phyloP scores from a whole-genome alignment of 2,329 filamentous ascomycete genomes.

The Phialemoniopsis sp. region DNA sequence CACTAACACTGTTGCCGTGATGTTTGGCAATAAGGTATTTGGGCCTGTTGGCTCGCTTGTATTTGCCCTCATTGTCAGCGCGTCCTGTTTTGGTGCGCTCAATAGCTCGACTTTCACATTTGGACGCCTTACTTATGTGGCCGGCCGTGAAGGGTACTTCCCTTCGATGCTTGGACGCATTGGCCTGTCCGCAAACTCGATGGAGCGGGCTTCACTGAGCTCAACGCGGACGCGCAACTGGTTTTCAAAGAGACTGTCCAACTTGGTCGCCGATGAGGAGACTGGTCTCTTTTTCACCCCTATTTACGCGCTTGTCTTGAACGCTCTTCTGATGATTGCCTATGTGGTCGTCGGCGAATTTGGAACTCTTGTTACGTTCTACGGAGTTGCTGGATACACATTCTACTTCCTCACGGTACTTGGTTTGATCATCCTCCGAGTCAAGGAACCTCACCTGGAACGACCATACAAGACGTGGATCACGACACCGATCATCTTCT shows the following conservation, averaged over 20 bases:
- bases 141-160: slow-evolving; percentile 92
- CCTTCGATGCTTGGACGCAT: slow-evolving; percentile 79
- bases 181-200: slow-evolving; percentile 50
- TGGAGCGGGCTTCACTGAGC: slow-evolving; percentile 30
- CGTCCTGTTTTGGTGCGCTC: slow-evolving; percentile 89
- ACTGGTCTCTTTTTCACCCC: slow-evolving; percentile 87
- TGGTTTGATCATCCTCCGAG: slow-evolving; percentile 84
- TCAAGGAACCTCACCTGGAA: slow-evolving; percentile 82
- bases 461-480: slow-evolving; percentile 96
- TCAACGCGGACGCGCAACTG: slow-evolving; percentile 48
- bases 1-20: slow-evolving; percentile 92
- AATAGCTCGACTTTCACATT: slow-evolving; percentile 95
- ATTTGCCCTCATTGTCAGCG: slow-evolving; percentile 83
- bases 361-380: slow-evolving; percentile 88
- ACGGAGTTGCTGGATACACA: slow-evolving; percentile 92
- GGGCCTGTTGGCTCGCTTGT: slow-evolving; percentile 77
- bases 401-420: slow-evolving; percentile 97
- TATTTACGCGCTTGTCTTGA: slow-evolving; percentile 85
- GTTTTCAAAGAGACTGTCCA: slow-evolving; percentile 53
- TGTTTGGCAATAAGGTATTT: slow-evolving; percentile 88
- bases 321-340: slow-evolving; percentile 64
- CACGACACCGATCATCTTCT: slow-evolving; percentile 94
- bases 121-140: slow-evolving; percentile 86
- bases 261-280: slow-evolving; percentile 70
- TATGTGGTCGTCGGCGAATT: slow-evolving; percentile 92